These are phyloP conservation scores for Melastoma malabathricum DNA, from an alignment of 345 rosid genomes.

Conservation along the genomic window DNA sequence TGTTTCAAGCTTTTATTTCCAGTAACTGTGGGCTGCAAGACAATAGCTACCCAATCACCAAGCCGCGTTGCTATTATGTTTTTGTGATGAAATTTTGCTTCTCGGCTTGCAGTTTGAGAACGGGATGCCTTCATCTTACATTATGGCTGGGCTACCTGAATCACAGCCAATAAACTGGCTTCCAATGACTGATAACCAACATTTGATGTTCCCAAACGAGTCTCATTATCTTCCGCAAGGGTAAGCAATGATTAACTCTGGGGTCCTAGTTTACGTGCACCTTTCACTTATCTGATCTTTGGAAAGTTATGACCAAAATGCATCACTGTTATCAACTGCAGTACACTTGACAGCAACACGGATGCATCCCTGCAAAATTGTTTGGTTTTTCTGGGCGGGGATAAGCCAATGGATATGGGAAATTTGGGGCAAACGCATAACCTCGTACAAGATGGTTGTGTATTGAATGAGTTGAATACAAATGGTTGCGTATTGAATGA, in stretches of 20 bases:
- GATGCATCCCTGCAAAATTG: slow-evolving; percentile 35
- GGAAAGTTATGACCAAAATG: no score
- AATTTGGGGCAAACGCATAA: slow-evolving; percentile 32
- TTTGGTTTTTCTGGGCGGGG: slow-evolving; percentile 37
- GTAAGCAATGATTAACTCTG: slow-evolving; percentile 15
- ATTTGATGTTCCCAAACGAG: slow-evolving; percentile 38
- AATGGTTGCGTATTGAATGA: slow-evolving; percentile 39
- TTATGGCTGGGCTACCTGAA: slow-evolving; percentile 51
- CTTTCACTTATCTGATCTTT: no score
- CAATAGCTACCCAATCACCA: no score
- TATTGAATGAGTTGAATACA: slow-evolving; percentile 35
- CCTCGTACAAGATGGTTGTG: slow-evolving; percentile 21
- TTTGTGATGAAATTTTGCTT: neutral
- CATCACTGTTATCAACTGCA: slow-evolving; percentile 9
- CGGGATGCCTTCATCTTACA: slow-evolving; percentile 42
- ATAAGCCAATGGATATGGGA: slow-evolving; percentile 36
- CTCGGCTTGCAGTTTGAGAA: slow-evolving; percentile 34
- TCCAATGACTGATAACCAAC: slow-evolving; percentile 47
- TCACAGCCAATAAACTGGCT: slow-evolving; percentile 56
- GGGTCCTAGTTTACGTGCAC: no score
- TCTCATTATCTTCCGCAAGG: slow-evolving; percentile 40
- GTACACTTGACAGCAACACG: slow-evolving; percentile 40
- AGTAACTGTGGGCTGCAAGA: no score
- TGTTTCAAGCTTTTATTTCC: no score
- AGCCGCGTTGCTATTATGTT: no score